phyloP scores from a whole-genome alignment of 495 filamentous ascomycete genomes.

The Lepraria neglecta region DNA sequence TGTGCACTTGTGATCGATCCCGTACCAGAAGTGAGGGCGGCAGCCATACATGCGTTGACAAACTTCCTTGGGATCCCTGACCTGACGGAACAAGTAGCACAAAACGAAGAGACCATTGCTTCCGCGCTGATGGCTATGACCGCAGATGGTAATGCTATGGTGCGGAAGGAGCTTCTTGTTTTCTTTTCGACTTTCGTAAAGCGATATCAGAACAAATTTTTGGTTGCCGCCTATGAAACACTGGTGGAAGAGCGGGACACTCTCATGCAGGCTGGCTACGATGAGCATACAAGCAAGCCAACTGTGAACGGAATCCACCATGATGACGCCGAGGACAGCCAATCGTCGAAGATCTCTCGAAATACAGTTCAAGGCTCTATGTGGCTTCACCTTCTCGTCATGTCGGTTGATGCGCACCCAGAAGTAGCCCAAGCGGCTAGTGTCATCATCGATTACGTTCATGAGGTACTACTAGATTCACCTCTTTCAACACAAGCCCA shows the following conservation, averaged over 20 bases:
- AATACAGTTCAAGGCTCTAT: slow-evolving; percentile 86
- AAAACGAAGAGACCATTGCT: slow-evolving; percentile 83
- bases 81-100: slow-evolving; percentile 80
- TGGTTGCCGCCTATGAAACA: slow-evolving; percentile 89
- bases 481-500: slow-evolving; percentile 64
- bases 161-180: slow-evolving; percentile 84
- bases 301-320: slow-evolving; percentile 18
- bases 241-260: slow-evolving; percentile 76
- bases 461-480: slow-evolving; percentile 68
- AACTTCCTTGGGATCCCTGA: slow-evolving; percentile 92
- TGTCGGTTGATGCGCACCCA: slow-evolving; percentile 91
- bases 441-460: slow-evolving; percentile 75
- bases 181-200: slow-evolving; percentile 90
- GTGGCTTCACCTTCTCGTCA: slow-evolving; percentile 85
- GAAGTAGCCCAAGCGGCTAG: slow-evolving; percentile 81
- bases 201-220: slow-evolving; percentile 85
- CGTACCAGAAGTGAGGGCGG: slow-evolving; percentile 89
- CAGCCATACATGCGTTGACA: slow-evolving; percentile 86
- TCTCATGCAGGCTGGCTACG: slow-evolving; percentile 41
- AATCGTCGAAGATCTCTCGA: slow-evolving; percentile 50
- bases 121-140: slow-evolving; percentile 79
- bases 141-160: slow-evolving; percentile 84
- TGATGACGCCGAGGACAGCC: slow-evolving; percentile 28
- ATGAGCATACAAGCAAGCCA: slow-evolving; percentile 38
- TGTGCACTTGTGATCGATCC: slow-evolving; percentile 77